Conservation (phyloP, 1,139 yeast species). For the Blastobotrys aristatus region DNA sequence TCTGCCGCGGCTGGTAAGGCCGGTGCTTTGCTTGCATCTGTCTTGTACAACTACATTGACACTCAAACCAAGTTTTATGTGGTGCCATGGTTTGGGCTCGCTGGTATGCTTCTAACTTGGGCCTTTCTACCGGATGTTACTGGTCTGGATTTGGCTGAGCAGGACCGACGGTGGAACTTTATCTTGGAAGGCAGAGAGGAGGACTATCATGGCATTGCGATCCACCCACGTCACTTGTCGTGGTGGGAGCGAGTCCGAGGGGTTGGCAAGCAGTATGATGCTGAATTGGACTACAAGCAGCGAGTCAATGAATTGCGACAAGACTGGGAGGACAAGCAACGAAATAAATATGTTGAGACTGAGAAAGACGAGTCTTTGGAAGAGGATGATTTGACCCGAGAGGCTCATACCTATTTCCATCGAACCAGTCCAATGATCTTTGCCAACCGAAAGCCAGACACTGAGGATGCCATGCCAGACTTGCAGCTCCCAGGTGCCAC, state of each 20-base stretch:
- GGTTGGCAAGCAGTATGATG: constrained; percentile 34
- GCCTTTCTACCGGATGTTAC: constrained; percentile 37
- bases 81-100: constrained; percentile 39
- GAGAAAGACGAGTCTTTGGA: constrained; percentile 21
- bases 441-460: constrained; percentile 19
- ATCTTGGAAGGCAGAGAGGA: constrained; percentile 33
- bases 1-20: constrained; percentile 95
- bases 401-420: constrained; percentile 34
- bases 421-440: constrained; percentile 34
- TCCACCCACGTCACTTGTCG: constrained; percentile 35
- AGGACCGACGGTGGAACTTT: constrained; percentile 36
- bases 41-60: constrained; percentile 40
- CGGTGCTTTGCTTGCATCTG: constrained; percentile 95
- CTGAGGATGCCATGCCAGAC: constrained; percentile 21
- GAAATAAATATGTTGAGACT: constrained; percentile 25
- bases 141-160: constrained; percentile 37
- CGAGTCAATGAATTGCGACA: constrained; percentile 34
- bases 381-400: constrained; percentile 18
- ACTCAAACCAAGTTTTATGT: constrained; percentile 35
- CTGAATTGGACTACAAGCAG: constrained; percentile 37
- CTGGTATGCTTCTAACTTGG: constrained; percentile 35
- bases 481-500: constrained; percentile 8
- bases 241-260: constrained; percentile 36
- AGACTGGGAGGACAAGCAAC: constrained; percentile 36
- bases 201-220: constrained; percentile 39